Evolutionary conservation across 2,329 filamentous ascomycete species (phyloP).

Genomic region (Exophiala aquamarina): DNA sequence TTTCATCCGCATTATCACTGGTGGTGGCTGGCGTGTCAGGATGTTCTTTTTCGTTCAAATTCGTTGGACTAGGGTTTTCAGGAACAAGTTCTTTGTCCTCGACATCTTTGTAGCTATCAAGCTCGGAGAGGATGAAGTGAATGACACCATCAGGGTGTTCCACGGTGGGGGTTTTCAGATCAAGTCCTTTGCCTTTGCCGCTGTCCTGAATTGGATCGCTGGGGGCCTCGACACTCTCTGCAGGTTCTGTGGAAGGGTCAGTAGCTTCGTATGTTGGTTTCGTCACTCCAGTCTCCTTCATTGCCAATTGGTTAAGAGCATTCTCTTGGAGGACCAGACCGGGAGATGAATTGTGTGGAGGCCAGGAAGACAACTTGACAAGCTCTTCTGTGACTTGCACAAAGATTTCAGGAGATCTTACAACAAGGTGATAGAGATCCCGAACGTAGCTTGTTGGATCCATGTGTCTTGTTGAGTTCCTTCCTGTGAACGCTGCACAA

Average conservation of each 20-base stretch:
- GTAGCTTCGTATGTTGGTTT: conserved; percentile 19
- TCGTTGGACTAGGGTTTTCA: conserved; percentile 29
- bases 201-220: conserved; percentile 17
- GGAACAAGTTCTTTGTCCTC: conserved; percentile 70
- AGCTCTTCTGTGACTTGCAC: conserved; percentile 84
- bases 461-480: conserved; percentile 51
- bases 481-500: conserved; percentile 68
- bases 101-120: conserved; percentile 88
- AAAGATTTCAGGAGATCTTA: conserved; percentile 82
- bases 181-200: conserved; percentile 57
- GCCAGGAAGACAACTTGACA: conserved; percentile 59
- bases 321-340: conserved; percentile 39
- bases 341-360: conserved; percentile 12
- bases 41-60: conserved; percentile 27
- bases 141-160: conserved; percentile 94
- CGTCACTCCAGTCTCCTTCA: conserved; percentile 34
- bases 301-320: conserved; percentile 33
- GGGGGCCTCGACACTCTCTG: conserved; percentile 27
- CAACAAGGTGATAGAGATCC: conserved; percentile 72
- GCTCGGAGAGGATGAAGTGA: conserved; percentile 88
- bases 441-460: conserved; percentile 75
- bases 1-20: conserved; percentile 42
- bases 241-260: conserved; percentile 11
- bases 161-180: conserved; percentile 78
- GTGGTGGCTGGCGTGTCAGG: conserved; percentile 28